A percentile compares a stretch with the other conserved stretches of the same genome.
Evolutionary conservation across 2,329 filamentous ascomycete genomes (phyloP).

Genomic region (Septoria linicola): DNA sequence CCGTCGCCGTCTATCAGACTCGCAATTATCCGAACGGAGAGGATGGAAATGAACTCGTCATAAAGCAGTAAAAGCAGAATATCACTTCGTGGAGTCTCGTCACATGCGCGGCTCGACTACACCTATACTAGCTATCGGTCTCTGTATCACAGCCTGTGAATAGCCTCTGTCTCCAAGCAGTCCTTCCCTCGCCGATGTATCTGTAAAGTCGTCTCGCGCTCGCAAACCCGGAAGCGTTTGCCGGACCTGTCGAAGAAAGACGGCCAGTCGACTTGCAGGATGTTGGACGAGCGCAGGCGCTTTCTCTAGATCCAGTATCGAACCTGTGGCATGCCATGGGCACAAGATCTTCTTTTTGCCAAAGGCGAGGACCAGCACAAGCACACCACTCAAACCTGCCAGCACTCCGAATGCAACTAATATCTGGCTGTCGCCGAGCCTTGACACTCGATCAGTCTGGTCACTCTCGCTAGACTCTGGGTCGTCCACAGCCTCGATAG

Average conservation of each 20-base stretch:
- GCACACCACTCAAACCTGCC: slow-evolving; percentile 13
- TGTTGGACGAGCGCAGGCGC: not conserved
- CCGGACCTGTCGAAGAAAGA: not conserved
- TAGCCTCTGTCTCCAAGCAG: slow-evolving; percentile 3
- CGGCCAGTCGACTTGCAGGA: not conserved
- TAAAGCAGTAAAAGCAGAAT: too few relatives aligned
- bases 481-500: slow-evolving; percentile 8
- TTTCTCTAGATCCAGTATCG: slow-evolving; percentile 1
- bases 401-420: slow-evolving; percentile 18
- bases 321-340: not conserved
- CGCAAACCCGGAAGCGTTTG: not conserved
- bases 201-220: slow-evolving; percentile 5
- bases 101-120: too few relatives aligned
- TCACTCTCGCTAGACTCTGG: not conserved
- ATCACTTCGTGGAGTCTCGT: too few relatives aligned
- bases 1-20: too few relatives aligned
- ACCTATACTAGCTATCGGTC: too few relatives aligned
- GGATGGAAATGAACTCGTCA: too few relatives aligned
- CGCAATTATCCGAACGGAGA: too few relatives aligned
- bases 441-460: slow-evolving; percentile 2
- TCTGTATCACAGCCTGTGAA: too few relatives aligned
- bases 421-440: slow-evolving; percentile 14
- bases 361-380: slow-evolving; percentile 10
- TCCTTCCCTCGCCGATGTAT: slow-evolving; percentile 8
- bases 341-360: slow-evolving; percentile 3